Conservation (phyloP, 495 filamentous ascomycete genomes). For the Rostrohypoxylon terebratum region DNA sequence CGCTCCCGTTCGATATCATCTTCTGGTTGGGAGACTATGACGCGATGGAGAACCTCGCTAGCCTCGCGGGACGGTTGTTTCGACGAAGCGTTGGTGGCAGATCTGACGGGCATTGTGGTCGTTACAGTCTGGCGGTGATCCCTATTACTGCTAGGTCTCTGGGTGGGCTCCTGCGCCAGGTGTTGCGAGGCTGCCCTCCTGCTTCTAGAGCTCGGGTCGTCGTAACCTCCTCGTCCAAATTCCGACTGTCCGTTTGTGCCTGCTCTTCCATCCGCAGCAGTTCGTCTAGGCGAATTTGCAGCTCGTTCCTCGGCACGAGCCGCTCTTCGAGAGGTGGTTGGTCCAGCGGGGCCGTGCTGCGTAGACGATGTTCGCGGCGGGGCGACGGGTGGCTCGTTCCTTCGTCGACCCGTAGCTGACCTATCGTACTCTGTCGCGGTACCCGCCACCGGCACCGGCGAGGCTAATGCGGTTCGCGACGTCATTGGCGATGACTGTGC, state of each 20-base stretch:
- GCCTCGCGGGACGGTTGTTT: conserved; percentile 70
- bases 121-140: conserved; percentile 62
- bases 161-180: conserved; percentile 54
- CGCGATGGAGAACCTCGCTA: conserved; percentile 79
- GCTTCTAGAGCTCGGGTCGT: conserved; percentile 62
- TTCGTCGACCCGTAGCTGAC: conserved; percentile 55
- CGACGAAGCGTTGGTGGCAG: conserved; percentile 48
- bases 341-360: conserved; percentile 46
- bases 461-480: conserved; percentile 59
- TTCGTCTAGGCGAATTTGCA: conserved; percentile 54
- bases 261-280: conserved; percentile 53
- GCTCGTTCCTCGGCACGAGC: conserved; percentile 57
- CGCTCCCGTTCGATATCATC: conserved; percentile 82
- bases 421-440: conserved; percentile 57
- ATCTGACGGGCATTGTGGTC: conserved; percentile 57
- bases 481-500: conserved; percentile 61
- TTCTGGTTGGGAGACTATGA: conserved; percentile 81
- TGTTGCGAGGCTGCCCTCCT: conserved; percentile 58
- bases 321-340: conserved; percentile 57
- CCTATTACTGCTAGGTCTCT: conserved; percentile 60
- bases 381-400: conserved; percentile 61
- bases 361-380: conserved; percentile 75
- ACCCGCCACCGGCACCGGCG: conserved; percentile 60
- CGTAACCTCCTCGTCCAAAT: conserved; percentile 40
- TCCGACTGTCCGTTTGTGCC: conserved; percentile 53